Conservation (phyloP, 768 basidiomycete genomes). For the Auriculariales sp. region DNA sequence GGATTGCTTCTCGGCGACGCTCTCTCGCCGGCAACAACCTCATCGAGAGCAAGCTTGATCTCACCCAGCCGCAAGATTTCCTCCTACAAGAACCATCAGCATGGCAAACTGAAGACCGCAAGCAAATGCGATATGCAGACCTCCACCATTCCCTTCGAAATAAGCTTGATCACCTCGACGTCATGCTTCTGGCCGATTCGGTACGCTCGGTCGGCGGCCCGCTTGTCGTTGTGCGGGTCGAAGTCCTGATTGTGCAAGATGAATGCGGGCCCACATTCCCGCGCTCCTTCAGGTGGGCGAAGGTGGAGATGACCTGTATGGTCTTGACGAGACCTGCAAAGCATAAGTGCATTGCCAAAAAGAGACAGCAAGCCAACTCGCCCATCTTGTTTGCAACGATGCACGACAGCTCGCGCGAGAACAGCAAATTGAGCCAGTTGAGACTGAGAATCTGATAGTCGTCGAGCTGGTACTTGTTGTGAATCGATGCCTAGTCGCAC, state of each 20-base stretch:
- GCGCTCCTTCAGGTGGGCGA: conserved; percentile 73
- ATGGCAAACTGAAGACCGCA: neutral
- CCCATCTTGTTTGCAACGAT: conserved; percentile 99
- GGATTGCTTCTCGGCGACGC: conserved; percentile 61
- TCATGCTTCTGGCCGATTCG: conserved; percentile 91
- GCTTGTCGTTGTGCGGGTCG: conserved; percentile 93
- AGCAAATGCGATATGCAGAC: conserved; percentile 9
- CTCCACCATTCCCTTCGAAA: conserved; percentile 83
- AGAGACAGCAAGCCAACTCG: conserved; percentile 22
- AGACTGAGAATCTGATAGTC: conserved; percentile 96
- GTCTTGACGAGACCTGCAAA: conserved; percentile 87
- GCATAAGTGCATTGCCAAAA: conserved; percentile 5
- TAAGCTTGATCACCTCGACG: conserved; percentile 89
- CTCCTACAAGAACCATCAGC: conserved; percentile 30
- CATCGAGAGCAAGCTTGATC: conserved; percentile 84
- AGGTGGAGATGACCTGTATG: conserved; percentile 94
- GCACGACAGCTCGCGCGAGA: conserved; percentile 68
- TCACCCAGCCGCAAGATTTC: conserved; percentile 84
- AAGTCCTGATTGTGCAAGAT: conserved; percentile 98
- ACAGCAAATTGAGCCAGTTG: conserved; percentile 89
- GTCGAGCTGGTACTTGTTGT: conserved; percentile 72
- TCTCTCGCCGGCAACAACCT: conserved; percentile 83
- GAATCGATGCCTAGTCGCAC: no score
- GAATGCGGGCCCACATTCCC: conserved; percentile 75
- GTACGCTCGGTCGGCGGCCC: conserved; percentile 94